Base-by-base conservation (phyloP, 345 rosid genomes). In the Citrus inodora region DNA sequence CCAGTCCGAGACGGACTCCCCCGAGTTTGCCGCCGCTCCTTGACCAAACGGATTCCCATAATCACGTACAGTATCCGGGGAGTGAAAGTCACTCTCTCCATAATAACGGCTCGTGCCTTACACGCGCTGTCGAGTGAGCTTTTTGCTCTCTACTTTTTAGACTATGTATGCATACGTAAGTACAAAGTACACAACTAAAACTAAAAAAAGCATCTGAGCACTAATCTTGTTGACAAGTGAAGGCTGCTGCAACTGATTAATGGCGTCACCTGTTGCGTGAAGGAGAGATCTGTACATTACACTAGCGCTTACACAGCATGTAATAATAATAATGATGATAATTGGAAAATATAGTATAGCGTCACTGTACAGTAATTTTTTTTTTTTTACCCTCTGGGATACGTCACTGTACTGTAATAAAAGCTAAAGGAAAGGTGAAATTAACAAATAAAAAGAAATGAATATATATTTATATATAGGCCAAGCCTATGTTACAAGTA, bases 191-290 rank as follows among this genome's bases (percentile, higher is more conserved):
- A 46, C 17, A 46, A 13, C 4, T 13, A 0, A 46, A 13, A 11
- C 13, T 0, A 13, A 13, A 3, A 13, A 10, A 42, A 46, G 51
- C 4, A 42, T 42, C 51, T 42, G 51, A 3, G 51, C 1, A 3
- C 51, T 11, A 3, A 0, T 38, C 42, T 38, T 38, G 2, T 46
- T 13, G 5, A 13, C 17, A 0, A 46, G 4, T 3, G 16, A 42
- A 11, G 51, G 51, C 16, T 42, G 51, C 51, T 3, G 51, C 51
- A 42, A 42, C 51, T 42, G 51, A 42, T 11, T 11, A 46, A 46
- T 46, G 51, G 51, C 51, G 51, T 46, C 51, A 46, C 51, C 51
- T n/a, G 80, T 76, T 76, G 79, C 79, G 79, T 77, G 80, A 77
- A 67, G 21, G 70, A 46, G 56, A 51, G 17, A 13, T 10, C 51